phyloP scores from a whole-genome alignment of 2,329 filamentous ascomycete species.

The Penicillium sp. region DNA sequence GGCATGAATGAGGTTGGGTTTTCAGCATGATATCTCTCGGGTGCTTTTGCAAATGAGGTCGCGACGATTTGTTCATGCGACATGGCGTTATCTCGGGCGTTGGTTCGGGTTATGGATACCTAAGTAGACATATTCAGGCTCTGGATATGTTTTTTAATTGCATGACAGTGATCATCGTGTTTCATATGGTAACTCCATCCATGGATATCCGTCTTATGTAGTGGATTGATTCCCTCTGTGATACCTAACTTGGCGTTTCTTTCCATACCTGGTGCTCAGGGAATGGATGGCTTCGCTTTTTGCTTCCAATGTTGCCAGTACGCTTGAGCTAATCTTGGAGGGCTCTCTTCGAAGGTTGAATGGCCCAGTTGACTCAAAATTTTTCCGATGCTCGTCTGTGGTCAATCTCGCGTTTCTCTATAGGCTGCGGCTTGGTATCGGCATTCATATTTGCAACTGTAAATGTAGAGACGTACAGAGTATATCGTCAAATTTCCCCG shows the following conservation, averaged over 20 bases:
- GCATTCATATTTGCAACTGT: neutral
- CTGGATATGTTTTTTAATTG: neutral
- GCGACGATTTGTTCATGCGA: conserved; percentile 1
- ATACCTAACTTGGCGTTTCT: neutral
- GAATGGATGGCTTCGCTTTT: neutral
- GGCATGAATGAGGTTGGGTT: conserved; percentile 11
- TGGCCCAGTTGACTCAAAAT: neutral
- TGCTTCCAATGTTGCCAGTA: neutral
- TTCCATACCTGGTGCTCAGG: neutral
- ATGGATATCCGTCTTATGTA: neutral
- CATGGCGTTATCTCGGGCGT: conserved; percentile 15
- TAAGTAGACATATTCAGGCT: conserved; percentile 1
- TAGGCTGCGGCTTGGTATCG: neutral
- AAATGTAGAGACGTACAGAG: neutral
- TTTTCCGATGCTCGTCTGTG: neutral
- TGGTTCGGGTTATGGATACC: conserved; percentile 4
- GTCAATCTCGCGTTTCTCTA: neutral
- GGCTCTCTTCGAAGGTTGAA: neutral
- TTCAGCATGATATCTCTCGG: neutral
- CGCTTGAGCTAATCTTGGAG: neutral
- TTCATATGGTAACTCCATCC: neutral
- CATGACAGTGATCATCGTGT: neutral
- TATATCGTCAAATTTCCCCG: neutral
- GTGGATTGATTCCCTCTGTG: neutral
- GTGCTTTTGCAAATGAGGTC: neutral